Conservation (phyloP, 176 grass and related monocot species). For the Triticum dicoccoides region DNA sequence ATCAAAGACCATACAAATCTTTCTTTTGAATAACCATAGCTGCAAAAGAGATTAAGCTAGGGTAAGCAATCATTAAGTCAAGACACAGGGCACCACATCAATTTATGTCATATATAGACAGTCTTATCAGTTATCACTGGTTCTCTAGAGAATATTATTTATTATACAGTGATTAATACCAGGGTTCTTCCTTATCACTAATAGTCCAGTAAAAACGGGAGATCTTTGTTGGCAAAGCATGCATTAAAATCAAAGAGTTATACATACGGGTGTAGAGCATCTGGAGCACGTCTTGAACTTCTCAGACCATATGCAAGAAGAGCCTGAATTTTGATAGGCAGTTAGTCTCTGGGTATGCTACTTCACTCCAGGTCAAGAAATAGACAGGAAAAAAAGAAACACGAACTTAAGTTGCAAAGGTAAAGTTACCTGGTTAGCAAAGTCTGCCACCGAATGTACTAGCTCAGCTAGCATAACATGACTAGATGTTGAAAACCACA, state of each 20-base stretch:
- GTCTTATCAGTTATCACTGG: neutral
- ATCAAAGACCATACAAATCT: constrained; percentile 99
- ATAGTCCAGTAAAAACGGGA: neutral
- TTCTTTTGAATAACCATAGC: constrained; percentile 99
- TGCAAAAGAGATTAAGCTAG: constrained; percentile 43
- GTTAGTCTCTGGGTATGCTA: neutral
- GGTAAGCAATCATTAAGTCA: constrained; percentile 30
- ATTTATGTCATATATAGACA: constrained; percentile 14
- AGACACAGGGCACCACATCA: constrained; percentile 9
- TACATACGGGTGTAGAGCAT: constrained; percentile 96
- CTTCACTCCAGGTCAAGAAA: constrained; percentile 3
- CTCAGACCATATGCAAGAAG: constrained; percentile 96
- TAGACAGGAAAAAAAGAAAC: constrained; percentile 15
- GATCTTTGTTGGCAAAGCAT: constrained; percentile 10
- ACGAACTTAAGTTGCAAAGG: constrained; percentile 18
- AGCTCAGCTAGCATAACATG: constrained; percentile 99
- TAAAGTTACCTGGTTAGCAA: constrained; percentile 80
- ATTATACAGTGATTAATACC: constrained; percentile 4
- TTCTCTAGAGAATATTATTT: neutral
- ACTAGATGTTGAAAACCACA: constrained; percentile 95
- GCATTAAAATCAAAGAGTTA: constrained; percentile 18
- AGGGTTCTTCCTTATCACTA: neutral
- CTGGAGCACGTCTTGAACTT: constrained; percentile 91
- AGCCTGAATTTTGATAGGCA: constrained; percentile 46
- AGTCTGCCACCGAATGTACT: constrained; percentile 81